Evolutionary conservation across 164 flowering plant genomes (phyloP), one percentile per base, ranked within the genome.

Genomic region (Tetracentron sinense): DNA sequence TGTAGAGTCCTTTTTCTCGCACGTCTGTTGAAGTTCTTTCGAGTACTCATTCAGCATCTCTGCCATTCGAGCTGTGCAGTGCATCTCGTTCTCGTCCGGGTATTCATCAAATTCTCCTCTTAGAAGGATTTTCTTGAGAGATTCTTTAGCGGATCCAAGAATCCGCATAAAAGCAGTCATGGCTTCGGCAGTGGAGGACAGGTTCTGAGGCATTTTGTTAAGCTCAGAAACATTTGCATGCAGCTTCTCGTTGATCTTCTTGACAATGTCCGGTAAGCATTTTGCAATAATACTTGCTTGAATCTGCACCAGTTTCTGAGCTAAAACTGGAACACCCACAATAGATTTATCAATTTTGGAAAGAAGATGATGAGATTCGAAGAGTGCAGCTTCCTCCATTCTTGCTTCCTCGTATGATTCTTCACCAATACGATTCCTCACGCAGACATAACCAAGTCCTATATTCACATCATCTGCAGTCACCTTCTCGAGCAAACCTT

Each of bases 371-470:
- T 82, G 73, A 8, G 60, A 35, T 17, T 56, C 23, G 44, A 82
- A 82, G 11, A 80, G 59, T 2, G 0, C 26, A 2, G 62, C 66
- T 50, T 80, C 83, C 17, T 65, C 74, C 8, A n/a, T 11, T 20
- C 77, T 60, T 0, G 83, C 79, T 22, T 75, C 81, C 23, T 73
- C 74, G 49, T 80, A 80, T 0, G 79, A 23, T 25, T 82, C 84
- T 14, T 80, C 75, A 0, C 84, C 81, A 16, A 82, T 71, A 0
- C 84, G 61, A 35, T 82, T 82, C 47, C 84, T 60, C 1, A 80
- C 81, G 19, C 79, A 80, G 0, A 80, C 77, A 56, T 80, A 77
- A 0, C 79, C 81, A 11, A 80, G 74, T 0, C 81, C 79, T 19
- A 82, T 76, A 17, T 73, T 74, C 16, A 78, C 82, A 57, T 74